Evolutionary conservation across 352 stramenopile genomes (phyloP), one percentile per base, ranked within the genome.

Genomic region (Phytophthora rubi): DNA sequence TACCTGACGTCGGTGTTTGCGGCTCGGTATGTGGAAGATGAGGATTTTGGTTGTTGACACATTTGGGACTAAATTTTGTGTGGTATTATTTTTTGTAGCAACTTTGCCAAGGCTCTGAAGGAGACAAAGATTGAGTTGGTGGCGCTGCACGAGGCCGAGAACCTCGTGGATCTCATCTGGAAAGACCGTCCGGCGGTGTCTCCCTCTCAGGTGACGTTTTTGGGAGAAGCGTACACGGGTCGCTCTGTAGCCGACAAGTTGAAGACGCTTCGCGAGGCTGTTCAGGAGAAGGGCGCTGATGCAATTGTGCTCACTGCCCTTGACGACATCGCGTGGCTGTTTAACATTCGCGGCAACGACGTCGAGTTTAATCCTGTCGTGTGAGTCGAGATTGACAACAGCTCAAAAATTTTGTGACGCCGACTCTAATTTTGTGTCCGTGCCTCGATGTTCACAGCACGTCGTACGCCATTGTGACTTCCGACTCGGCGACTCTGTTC

Each of bases 271-370:
- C 91, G 95, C 64, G 76, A 78, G 4, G 84, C 90, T 48, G 88
- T 99, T 62, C 73, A 90, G 52, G 84, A 92, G 18, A 98, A 98
- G 59, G 90, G 87, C 15, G 94, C 91, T 1, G 94, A 98, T 56
- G 89, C 97, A 4, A 88, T 98, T 42, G 89, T 99, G 12, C 89
- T 99, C 57, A 96, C 91, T 26, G 94, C 97, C 5, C 85, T 99
- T 7, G 97, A 99, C 73, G 98, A 99, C 71, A 97, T 98, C 33
- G 91, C 90, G 35, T 99, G 98, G 89, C 88, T 99, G 4, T 93
- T 99, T 62, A 99, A 99, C 81, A 90, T 99, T 32, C 92, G 98
- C 26, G 98, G 97, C 61, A 91, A 89, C 52, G 98, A 99, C 75
- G 89, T 99, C 62, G 88, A 97, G 66, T 99, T 97, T 68, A 99